Evolutionary conservation across 805 yeast species (phyloP).

Genomic region (Deakozyma indianensis): DNA sequence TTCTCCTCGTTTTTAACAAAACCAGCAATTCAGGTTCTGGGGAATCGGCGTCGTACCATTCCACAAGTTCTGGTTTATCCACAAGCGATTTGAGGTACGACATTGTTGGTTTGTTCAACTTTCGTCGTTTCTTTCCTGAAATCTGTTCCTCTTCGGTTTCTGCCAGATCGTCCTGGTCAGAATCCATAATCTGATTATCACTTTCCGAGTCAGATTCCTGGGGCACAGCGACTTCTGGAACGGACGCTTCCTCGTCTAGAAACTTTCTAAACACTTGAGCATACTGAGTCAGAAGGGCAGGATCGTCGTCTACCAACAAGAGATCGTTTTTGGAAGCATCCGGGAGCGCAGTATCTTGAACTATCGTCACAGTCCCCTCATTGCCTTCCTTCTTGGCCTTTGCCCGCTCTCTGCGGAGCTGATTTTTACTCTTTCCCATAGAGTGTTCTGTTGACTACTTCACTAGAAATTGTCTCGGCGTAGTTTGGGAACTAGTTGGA

Average conservation of each 20-base stretch:
- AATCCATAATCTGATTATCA: constrained; percentile 20
- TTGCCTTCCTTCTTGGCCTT: constrained; percentile 24
- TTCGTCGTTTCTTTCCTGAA: constrained; percentile 32
- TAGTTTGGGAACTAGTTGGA: too few species aligned
- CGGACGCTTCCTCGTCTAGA: constrained; percentile 9
- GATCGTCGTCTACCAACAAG: constrained; percentile 16
- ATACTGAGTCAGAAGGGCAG: constrained; percentile 22
- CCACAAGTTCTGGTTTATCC: constrained; percentile 55
- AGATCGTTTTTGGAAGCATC: constrained; percentile 13
- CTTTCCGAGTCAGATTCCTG: constrained; percentile 5
- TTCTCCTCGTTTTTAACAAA: constrained; percentile 47
- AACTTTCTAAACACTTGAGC: constrained; percentile 24
- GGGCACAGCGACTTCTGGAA: constrained; percentile 8
- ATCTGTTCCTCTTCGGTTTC: constrained; percentile 16
- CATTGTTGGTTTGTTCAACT: constrained; percentile 36
- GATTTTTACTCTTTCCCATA: constrained; percentile 23
- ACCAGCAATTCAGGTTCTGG: constrained; percentile 58
- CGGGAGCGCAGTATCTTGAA: constrained; percentile 5
- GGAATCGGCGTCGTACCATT: constrained; percentile 82
- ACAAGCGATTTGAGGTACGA: constrained; percentile 51
- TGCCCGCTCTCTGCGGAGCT: constrained; percentile 27
- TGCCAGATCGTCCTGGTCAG: constrained; percentile 19
- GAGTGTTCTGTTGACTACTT: too few species aligned
- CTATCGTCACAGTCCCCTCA: too few species aligned
- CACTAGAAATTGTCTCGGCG: too few species aligned